These are phyloP conservation scores for Trichophyton schoenleinii DNA, from an alignment of 2,329 filamentous ascomycete species.

Conservation along the genomic window DNA sequence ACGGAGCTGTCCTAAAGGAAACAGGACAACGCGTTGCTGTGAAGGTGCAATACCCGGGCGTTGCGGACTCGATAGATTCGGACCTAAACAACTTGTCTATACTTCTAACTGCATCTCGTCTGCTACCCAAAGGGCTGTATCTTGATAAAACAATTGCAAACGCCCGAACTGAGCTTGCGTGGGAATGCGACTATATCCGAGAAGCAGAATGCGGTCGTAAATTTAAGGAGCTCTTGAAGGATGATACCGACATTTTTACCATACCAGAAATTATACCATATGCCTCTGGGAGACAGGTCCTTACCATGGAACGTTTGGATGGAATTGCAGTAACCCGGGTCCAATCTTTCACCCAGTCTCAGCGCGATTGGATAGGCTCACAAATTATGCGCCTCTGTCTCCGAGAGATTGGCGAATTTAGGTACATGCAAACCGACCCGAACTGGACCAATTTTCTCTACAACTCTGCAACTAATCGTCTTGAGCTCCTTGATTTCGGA, in stretches of 20 bases:
- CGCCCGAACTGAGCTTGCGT: constrained; percentile 76
- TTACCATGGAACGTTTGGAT: constrained; percentile 87
- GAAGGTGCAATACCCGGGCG: constrained; percentile 95
- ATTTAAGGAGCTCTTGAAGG: constrained; percentile 64
- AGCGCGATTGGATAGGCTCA: constrained; percentile 92
- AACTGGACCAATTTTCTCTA: constrained; percentile 99
- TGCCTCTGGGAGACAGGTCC: constrained; percentile 71
- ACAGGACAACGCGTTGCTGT: constrained; percentile 71
- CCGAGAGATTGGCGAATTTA: constrained; percentile 86
- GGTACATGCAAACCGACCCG: constrained; percentile 97
- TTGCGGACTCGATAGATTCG: constrained; percentile 89
- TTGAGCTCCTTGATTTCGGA: constrained; percentile 92
- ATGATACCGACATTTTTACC: constrained; percentile 60
- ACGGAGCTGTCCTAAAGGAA: constrained; percentile 66
- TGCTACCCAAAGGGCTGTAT: constrained; percentile 83
- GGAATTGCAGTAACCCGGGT: constrained; percentile 77
- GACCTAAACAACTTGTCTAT: constrained; percentile 89
- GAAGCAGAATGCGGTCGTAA: constrained; percentile 70
- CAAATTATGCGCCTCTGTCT: constrained; percentile 85
- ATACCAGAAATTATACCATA: constrained; percentile 68
- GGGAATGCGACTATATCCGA: constrained; percentile 92
- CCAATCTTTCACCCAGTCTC: constrained; percentile 60
- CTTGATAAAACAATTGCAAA: constrained; percentile 97
- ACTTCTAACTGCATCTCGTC: constrained; percentile 75
- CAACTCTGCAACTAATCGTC: constrained; percentile 55